Base-by-base conservation (phyloP, 345 rosid genomes). In the Eucalyptus lansdowneana region DNA sequence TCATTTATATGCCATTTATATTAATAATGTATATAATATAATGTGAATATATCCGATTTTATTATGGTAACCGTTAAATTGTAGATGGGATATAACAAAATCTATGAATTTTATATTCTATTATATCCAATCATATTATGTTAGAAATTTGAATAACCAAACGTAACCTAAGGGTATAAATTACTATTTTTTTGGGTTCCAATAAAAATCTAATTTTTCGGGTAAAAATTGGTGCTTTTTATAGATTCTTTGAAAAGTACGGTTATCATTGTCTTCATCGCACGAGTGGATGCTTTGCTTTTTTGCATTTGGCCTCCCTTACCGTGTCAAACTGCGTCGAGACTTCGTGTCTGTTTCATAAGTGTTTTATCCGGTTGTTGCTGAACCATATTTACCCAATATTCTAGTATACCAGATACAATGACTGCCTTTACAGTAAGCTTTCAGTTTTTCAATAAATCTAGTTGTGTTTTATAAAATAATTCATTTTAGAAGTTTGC, bases 11-110 rank as follows among this genome's bases (percentile, higher is more conserved):
- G 58, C 11, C 5, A 2, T 53, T 53, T 53, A 53, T 53, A 53
- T 53, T 0, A 3, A 21, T 53, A 53, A 53, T 8, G 9, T 3
- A 53, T 53, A 53, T 53, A 1, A 19, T 53, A 53, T 53, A 1
- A 53, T 19, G 0, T 53, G 24, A 53, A 53, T 19, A 19, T 21
- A 53, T 53, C 11, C 0, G 10, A 53, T 53, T 53, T 53, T 53
- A 53, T 21, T 53, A 53, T 21, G 1, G 0, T 21, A 53, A 53
- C 2, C 0, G 2, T 53, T 10, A 53, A 53, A 53, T 53, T 53
- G 25, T 53, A 53, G 2, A 21, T 53, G 25, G 5, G 25, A 53
- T 8, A 53, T 53, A 21, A 53, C 2, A 53, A 53, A 53, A 53
- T 53, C 2, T 53, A 53, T 53, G 24, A 53, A 53, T 53, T 53